Base-by-base conservation (phyloP, 352 stramenopile genomes). In the Globisporangium acanthophoron region DNA sequence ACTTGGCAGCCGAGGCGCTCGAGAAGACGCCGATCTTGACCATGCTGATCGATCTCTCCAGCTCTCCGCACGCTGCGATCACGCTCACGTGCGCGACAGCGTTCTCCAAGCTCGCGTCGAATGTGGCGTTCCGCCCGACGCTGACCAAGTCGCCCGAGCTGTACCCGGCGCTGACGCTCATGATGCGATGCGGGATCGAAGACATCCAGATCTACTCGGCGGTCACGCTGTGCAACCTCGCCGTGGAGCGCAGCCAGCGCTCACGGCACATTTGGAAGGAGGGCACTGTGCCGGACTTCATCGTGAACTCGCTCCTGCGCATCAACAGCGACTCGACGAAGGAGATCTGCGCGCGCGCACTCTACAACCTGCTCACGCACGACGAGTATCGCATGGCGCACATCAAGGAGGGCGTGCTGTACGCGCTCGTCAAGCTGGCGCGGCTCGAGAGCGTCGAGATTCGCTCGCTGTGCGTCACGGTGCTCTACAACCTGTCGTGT, bases 141-240 rank as follows among this genome's bases (percentile, higher is more conserved):
- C 76, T 94, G 29, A 80, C 85, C 7, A 88, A 87, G 46, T 88
- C 72, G 43, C 53, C 71, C 9, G 82, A 94, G 45, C 37, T 94
- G 52, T 91, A 90, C 57, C 84, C 81, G 0, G 81, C 84, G 11
- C 66, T 94, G 18, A 92, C 78, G 12, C 65, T 90, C 31, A 94
- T 96, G 85, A 96, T 96, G 87, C 84, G 87, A 11, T 93, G 82
- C 48, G 85, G 84, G 8, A 81, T 91, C 40, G 84, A 93, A 40
- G 79, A 94, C 45, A 93, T 94, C 29, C 87, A 96, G 62, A 92
- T 94, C 59, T 92, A 94, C 72, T 93, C 80, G n/a, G 87, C 85
- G 20, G 83, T 90, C 18, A 80, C 84, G 21, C 66, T 96, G 24
- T 96, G 87, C 65, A 95, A 94, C 56, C 62, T 96, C 24, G 81